These are phyloP conservation scores for Aegilops speltoides DNA, from an alignment of 176 grass and related monocot genomes.

Conservation along the genomic window DNA sequence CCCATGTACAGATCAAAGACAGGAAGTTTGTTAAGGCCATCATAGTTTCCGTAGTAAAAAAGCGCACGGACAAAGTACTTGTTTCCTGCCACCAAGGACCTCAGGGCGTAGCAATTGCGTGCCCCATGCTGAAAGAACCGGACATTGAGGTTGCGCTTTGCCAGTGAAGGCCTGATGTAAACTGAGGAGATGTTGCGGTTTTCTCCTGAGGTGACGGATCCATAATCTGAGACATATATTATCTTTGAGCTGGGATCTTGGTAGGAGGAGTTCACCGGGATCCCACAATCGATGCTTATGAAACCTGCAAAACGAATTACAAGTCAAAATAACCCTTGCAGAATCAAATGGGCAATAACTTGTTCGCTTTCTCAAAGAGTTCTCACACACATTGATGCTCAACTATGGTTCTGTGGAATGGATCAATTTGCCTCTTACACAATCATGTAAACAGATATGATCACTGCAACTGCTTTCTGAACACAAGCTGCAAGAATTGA, in stretches of 20 bases:
- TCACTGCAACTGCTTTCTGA: not conserved
- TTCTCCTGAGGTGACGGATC: conserved; percentile 44
- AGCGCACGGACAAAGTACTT: conserved; percentile 49
- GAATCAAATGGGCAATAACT: conserved; percentile 5
- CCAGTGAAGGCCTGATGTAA: not conserved
- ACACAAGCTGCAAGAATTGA: not conserved
- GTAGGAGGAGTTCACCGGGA: conserved; percentile 19
- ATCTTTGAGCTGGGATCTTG: conserved; percentile 14
- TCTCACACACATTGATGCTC: not conserved
- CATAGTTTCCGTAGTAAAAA: conserved; percentile 60
- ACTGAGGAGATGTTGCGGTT: conserved; percentile 36
- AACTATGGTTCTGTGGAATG: not conserved
- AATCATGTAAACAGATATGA: not conserved
- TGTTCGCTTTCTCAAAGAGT: not conserved
- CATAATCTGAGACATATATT: conserved; percentile 52
- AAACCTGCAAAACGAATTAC: conserved; percentile 47
- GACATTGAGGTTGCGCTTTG: not conserved
- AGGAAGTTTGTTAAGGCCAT: conserved; percentile 37
- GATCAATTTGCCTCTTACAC: not conserved
- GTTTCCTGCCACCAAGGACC: conserved; percentile 34
- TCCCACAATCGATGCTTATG: conserved; percentile 69
- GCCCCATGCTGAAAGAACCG: conserved; percentile 37
- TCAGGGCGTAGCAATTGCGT: conserved; percentile 62
- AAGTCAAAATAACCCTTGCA: not conserved
- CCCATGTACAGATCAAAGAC: conserved; percentile 61